Base-by-base conservation (phyloP, 169 alveolate genomes). In the Plasmodium billcollinsi region DNA sequence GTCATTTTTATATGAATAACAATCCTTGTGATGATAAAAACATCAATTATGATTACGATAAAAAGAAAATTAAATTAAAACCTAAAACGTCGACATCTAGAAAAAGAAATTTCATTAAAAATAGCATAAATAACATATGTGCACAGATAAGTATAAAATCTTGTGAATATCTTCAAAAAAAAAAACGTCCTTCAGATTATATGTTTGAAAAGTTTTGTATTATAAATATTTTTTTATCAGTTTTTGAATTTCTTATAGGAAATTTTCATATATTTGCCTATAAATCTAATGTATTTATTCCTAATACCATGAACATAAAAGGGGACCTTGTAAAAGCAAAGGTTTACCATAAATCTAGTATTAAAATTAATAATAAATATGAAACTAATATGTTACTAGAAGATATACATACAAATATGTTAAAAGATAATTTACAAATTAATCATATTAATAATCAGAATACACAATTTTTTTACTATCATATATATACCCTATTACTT, bases 251-350 rank as follows among this genome's bases (percentile, higher is more conserved):
- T 14, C 24, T 78, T n/a, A 49, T 78, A 9, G 69, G 76, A 1
- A 78, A 78, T 47, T 78, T 78, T 11, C 76, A 78, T 26, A 78
- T 78, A 6, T 78, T 78, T 58, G 89, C 89, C 1, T 78, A 78
- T 45, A 78, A 78, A 45, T 54, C 89, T 56, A 78, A 78, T 70
- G 61, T 78, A 29, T 78, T 78, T 70, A 65, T 73, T 8, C 76
- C 78, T 5, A 66, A 65, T 14, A 54, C 8, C 2, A 54, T 54
- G 62, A 4, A 54, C 14, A 11, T 18, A 54, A 54, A 39, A 21
- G 58, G 21, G 24, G 54, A 29, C 18, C 33, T 26, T 54, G 18
- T 15, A n/a, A 21, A 54, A 6, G n/a, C 12, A 11, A 73, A 54
- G 56, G 29, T 39, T 5, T 2, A 39, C 47, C 5, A 39, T 39